Evolutionary conservation across 2,329 filamentous ascomycete genomes (phyloP).

Genomic region (Trichoderma hamatum): DNA sequence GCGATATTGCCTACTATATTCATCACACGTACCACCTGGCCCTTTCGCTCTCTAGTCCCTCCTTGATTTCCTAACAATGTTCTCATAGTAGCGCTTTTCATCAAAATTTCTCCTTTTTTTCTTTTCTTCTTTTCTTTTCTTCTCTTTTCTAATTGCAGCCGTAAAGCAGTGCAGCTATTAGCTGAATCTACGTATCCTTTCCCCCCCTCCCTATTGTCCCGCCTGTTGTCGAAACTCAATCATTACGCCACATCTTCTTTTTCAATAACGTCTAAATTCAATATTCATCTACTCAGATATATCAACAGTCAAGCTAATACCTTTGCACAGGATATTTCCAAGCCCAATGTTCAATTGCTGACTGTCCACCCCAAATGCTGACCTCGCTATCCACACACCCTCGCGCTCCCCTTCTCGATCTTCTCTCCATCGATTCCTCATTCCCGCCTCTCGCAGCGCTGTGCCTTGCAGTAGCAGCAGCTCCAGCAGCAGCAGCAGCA

Average conservation of each 20-base stretch:
- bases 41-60: not conserved
- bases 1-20: not conserved
- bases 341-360: not conserved
- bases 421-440: not conserved
- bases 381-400: not conserved
- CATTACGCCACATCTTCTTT: too few species aligned
- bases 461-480: conserved; percentile 22
- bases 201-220: not conserved
- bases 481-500: not conserved
- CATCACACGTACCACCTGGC: not conserved
- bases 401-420: not conserved
- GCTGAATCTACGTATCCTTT: not conserved
- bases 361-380: not conserved
- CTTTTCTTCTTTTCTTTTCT: not conserved
- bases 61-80: not conserved
- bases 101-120: not conserved
- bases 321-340: not conserved
- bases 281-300: not conserved
- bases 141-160: too few species aligned
- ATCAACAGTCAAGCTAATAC: not conserved
- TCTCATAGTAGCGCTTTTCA: not conserved
- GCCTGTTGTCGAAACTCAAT: not conserved
- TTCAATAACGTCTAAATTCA: too few species aligned
- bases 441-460: conserved; percentile 11
- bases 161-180: not conserved